A percentile compares a stretch with the other conserved stretches of the same genome.
These are phyloP conservation scores for Trypanosoma rangeli DNA, from an alignment of 208 protist species.

Conservation along the genomic window DNA sequence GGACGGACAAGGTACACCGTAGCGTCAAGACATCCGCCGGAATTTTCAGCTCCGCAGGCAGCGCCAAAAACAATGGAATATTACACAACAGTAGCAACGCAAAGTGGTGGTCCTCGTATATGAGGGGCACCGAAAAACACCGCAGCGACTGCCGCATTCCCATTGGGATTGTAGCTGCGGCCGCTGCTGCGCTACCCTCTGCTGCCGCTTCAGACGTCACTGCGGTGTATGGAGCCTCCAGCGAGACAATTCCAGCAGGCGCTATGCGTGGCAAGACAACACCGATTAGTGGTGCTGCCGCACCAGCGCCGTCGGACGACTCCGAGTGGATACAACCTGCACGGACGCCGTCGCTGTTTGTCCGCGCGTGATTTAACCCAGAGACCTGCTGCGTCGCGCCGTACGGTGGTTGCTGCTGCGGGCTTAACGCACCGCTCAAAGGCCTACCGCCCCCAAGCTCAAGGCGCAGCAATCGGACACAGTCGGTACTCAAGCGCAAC, in stretches of 20 bases:
- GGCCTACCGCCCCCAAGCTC: conserved; percentile 20
- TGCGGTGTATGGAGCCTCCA: conserved; percentile 36
- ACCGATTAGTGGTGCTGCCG: conserved; percentile 33
- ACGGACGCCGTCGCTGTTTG: conserved; percentile 15
- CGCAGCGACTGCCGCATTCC: conserved; percentile 32
- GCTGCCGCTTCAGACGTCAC: not conserved
- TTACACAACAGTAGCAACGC: conserved; percentile 50
- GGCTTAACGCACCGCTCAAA: conserved; percentile 7
- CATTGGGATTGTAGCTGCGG: not conserved
- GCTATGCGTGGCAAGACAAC: conserved; percentile 63
- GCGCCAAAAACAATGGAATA: conserved; percentile 48
- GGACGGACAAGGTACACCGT: conserved; percentile 48
- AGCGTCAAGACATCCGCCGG: conserved; percentile 69
- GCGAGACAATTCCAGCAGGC: conserved; percentile 54
- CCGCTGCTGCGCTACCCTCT: not conserved
- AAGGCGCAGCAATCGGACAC: conserved; percentile 16
- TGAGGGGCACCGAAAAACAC: conserved; percentile 62
- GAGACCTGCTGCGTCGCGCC: not conserved
- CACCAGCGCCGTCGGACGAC: conserved; percentile 1
- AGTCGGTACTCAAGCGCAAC: conserved; percentile 10
- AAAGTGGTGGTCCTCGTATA: conserved; percentile 77
- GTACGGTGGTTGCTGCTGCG: conserved; percentile 20
- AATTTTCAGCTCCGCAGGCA: conserved; percentile 50
- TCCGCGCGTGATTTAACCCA: conserved; percentile 10
- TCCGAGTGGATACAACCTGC: conserved; percentile 9